Evolutionary conservation across 2,329 filamentous ascomycete species (phyloP).

Genomic region (Westerdykella ornata): DNA sequence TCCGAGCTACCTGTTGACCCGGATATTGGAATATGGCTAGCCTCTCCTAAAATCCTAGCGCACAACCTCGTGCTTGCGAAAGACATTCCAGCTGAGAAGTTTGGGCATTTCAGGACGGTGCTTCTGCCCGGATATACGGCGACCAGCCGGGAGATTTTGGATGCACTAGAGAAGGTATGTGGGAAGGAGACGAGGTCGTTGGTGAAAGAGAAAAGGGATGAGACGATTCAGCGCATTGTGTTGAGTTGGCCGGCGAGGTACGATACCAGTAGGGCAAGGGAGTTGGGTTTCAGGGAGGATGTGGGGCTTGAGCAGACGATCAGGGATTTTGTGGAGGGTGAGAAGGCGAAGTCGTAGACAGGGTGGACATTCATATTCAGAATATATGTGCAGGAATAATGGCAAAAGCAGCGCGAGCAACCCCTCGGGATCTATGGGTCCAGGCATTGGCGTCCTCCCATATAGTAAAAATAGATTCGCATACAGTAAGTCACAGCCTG

Average conservation of each 20-base stretch:
- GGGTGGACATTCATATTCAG: too few relatives aligned
- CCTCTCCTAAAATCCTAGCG: conserved; percentile 49
- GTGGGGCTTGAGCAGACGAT: conserved; percentile 44
- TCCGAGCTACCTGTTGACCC: conserved; percentile 47
- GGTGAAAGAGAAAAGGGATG: conserved; percentile 48
- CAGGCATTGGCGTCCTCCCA: too few relatives aligned
- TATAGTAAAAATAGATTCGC: too few relatives aligned
- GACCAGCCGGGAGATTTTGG: conserved; percentile 51
- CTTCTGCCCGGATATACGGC: conserved; percentile 50
- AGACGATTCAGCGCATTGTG: conserved; percentile 48
- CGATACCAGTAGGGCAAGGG: conserved; percentile 50
- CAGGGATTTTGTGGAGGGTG: conserved; percentile 37
- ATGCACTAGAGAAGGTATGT: conserved; percentile 50
- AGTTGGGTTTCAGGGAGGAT: conserved; percentile 49
- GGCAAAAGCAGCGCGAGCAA: too few relatives aligned
- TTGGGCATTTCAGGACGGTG: conserved; percentile 48
- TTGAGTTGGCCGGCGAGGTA: conserved; percentile 53
- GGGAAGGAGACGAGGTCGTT: conserved; percentile 47
- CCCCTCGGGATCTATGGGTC: too few relatives aligned
- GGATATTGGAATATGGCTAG: conserved; percentile 53
- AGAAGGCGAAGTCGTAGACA: conserved; percentile 10
- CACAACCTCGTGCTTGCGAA: conserved; percentile 50
- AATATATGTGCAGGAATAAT: too few relatives aligned
- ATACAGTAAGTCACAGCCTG: too few relatives aligned
- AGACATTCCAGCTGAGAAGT: conserved; percentile 45